Evolutionary conservation across 2,329 filamentous ascomycete species (phyloP), one percentile per base, ranked within the genome.

Genomic region (Stemphylium beticola): DNA sequence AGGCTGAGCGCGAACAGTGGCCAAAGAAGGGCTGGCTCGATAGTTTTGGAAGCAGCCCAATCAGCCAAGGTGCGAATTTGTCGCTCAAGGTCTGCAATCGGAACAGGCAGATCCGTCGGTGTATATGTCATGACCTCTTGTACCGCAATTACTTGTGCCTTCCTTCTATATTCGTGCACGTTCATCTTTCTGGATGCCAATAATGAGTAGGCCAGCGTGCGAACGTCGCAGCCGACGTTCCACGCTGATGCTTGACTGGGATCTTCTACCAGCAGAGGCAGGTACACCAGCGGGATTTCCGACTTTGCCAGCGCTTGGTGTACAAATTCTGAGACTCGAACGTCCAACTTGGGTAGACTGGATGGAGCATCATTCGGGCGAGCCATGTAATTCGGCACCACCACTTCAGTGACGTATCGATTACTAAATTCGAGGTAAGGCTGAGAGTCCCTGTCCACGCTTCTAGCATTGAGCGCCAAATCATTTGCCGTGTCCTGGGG

Each of bases 221-320:
- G 76, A 3, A 78, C 55, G 5, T 71, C 61, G 12, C 66, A 55
- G 1, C 76, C 77, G 10, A 74, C 55, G 22, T 66, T 68, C 78
- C 78, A 82, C 5, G 78, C 78, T 1, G 78, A 76, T 33, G 74
- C 70, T 45, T 74, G 69, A 11, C 69, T 66, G 0, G 78, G 71
- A 51, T 82, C 79, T 50, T 82, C 79, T 11, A 86, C 75, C 0
- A 92, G 71, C 18, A 87, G 79, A 0, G 88, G 87, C 0, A 92
- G 79, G 68, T 88, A 93, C 11, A 91, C 80, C 36, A 48, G 43
- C 7, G 60, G 59, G 1, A 60, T 53, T 2, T 72, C 57, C 63
- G 55, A 44, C 4, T 41, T 31, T 11, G 44, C 49, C 10, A 66
- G 34, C 7, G 61, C 44, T 58, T 73, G 63, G 38, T 71, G 52